phyloP scores from a whole-genome alignment of 345 rosid genomes.

The Eucalyptus urophylla region DNA sequence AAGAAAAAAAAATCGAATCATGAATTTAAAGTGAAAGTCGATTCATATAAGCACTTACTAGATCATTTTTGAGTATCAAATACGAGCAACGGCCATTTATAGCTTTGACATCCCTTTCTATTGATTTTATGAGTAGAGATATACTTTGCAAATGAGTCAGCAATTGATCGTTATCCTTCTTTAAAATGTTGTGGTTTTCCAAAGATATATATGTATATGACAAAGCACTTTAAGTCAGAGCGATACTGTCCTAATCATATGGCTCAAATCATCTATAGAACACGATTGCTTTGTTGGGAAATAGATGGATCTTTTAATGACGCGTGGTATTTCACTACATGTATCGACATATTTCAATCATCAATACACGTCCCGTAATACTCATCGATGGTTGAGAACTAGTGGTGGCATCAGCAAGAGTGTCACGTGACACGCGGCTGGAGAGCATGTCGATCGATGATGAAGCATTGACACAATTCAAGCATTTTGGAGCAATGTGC shows the following conservation, averaged over 20 bases:
- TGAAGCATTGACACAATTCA: accelerated
- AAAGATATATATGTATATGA: no score
- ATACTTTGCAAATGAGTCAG: accelerated
- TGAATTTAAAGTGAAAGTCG: no score
- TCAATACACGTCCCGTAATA: accelerated
- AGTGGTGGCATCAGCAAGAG: not conserved
- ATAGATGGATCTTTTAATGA: accelerated
- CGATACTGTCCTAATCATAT: not conserved
- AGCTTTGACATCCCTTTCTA: not conserved
- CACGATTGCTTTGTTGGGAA: no score
- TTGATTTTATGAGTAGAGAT: not conserved
- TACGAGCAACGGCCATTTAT: no score
- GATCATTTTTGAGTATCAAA: not conserved
- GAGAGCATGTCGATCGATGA: accelerated
- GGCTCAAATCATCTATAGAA: no score
- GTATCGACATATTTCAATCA: not conserved
- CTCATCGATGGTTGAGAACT: not conserved
- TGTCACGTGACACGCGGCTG: accelerated
- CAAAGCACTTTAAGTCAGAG: accelerated
- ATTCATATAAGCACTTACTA: not conserved
- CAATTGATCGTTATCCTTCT: not conserved
- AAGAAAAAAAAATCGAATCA: not conserved
- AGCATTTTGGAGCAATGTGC: no score
- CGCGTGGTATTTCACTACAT: not conserved
- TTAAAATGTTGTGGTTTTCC: not conserved